Evolutionary conservation across 139 green algal genomes (phyloP), one percentile per base, ranked within the genome.

Genomic region (Bryopsis sp.): DNA sequence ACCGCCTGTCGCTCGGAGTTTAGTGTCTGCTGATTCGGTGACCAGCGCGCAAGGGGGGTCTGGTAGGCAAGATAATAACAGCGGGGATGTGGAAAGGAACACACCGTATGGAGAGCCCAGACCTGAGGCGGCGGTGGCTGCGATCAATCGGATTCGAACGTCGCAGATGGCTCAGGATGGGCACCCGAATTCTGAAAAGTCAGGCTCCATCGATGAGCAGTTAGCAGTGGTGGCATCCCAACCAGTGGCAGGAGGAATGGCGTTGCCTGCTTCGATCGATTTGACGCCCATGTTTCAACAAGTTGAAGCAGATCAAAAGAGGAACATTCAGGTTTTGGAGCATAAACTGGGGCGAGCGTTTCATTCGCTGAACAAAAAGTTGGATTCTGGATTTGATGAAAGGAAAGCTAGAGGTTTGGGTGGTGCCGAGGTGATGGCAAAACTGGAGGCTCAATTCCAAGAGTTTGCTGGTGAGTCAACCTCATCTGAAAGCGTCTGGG

Each of bases 321-420:
- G 58, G 4, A 65, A 47, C 32, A 65, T 65, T 39, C 58, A 65
- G 43, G 58, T 65, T 6, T 26, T 65, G 58, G 58, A 65, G 24
- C 58, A 65, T 22, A 65, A 65, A 65, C 31, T 65, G 15, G 58
- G 58, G 24, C 24, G 58, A 39, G 58, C 58, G 39, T 65, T 65
- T 43, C 58, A 65, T 39, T 65, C 58, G n/a, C 32, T 65, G 4
- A 65, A 65, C 58, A 65, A 65, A 22, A 7, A 33, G 4, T 39
- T 65, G 58, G 58, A 65, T 39, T n/a, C n/a, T n/a, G n/a, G n/a
- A n/a, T n/a, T n/a, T n/a, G n/a, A n/a, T n/a, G n/a, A n/a, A n/a
- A n/a, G n/a, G n/a, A n/a, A n/a, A n/a, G n/a, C n/a, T n/a, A n/a
- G n/a, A n/a, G n/a, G n/a, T n/a, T n/a, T n/a, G n/a, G n/a, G n/a